A percentile compares a stretch with the other conserved stretches of the same genome.
Evolutionary conservation across 306 rosid species (phyloP).

Genomic region (Begonia peltatifolia): DNA sequence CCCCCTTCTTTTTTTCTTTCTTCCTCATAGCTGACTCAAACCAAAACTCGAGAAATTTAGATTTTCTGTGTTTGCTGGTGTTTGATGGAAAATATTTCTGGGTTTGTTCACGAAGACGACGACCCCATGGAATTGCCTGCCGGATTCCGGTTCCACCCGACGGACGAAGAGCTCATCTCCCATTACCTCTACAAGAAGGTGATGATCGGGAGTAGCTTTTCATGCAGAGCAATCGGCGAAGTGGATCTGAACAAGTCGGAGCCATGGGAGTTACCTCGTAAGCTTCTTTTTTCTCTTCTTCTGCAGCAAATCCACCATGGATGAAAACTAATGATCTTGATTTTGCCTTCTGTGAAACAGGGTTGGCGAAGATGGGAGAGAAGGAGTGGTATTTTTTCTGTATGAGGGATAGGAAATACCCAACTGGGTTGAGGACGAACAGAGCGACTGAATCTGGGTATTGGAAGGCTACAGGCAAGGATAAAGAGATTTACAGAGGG

Average conservation of each 20-base stretch:
- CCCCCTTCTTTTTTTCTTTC: neutral
- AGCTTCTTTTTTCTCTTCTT: conserved; percentile 6
- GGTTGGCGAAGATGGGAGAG: conserved; percentile 96
- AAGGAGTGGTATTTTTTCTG: conserved; percentile 97
- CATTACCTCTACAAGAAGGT: conserved; percentile 66
- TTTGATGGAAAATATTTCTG: conserved; percentile 38
- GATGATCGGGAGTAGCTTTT: conserved; percentile 26
- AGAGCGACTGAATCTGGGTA: conserved; percentile 92
- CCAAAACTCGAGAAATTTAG: neutral
- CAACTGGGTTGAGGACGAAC: conserved; percentile 91
- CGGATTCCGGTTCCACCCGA: conserved; percentile 93
- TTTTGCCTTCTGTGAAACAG: conserved; percentile 14
- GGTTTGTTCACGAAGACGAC: conserved; percentile 27
- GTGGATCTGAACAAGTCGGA: conserved; percentile 88
- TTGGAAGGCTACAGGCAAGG: conserved; percentile 98
- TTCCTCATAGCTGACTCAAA: conserved; percentile 4
- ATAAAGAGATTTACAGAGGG: conserved; percentile 71
- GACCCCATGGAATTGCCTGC: conserved; percentile 60
- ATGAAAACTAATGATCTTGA: neutral
- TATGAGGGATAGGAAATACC: conserved; percentile 81
- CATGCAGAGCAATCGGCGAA: conserved; percentile 72
- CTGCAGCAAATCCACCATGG: neutral
- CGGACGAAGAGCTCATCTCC: conserved; percentile 93
- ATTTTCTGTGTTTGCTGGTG: neutral
- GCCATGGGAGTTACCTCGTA: conserved; percentile 98